A percentile compares a stretch with the other conserved stretches of the same genome.
phyloP scores from a whole-genome alignment of 805 yeast genomes.

The Spathaspora girioi region DNA sequence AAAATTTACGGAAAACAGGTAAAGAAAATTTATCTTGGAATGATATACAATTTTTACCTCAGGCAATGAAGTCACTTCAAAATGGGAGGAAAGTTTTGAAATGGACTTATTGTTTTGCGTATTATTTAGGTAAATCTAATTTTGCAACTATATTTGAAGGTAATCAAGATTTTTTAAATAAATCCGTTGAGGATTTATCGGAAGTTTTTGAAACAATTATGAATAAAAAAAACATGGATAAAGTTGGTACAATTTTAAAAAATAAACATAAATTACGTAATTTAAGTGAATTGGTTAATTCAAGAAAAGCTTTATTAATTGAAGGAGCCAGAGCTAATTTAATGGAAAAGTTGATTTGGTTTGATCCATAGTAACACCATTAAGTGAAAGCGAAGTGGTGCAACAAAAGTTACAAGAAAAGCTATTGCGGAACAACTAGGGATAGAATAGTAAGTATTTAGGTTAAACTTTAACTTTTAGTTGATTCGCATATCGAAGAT shows the following conservation, averaged over 20 bases:
- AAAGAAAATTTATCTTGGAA: conserved; percentile 59
- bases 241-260: conserved; percentile 29
- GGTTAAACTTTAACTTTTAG: too few species aligned
- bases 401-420: too few species aligned
- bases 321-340: conserved; percentile 44
- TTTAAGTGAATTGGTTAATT: conserved; percentile 38
- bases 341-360: conserved; percentile 25
- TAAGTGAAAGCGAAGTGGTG: too few species aligned
- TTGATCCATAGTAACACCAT: conserved; percentile 9
- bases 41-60: conserved; percentile 79
- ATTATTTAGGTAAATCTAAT: conserved; percentile 52
- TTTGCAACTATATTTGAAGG: conserved; percentile 64
- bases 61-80: conserved; percentile 61
- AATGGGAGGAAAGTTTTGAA: conserved; percentile 73
- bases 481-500: too few species aligned
- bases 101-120: conserved; percentile 89
- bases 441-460: too few species aligned
- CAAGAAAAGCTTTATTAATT: conserved; percentile 38
- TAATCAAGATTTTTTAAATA: conserved; percentile 60
- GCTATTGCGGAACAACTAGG: too few species aligned
- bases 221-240: conserved; percentile 20
- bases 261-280: conserved; percentile 39
- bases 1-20: conserved; percentile 25
- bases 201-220: conserved; percentile 49
- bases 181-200: conserved; percentile 67